Conservation (phyloP, 441 rosid genomes). For the Theobroma grandiflorum region DNA sequence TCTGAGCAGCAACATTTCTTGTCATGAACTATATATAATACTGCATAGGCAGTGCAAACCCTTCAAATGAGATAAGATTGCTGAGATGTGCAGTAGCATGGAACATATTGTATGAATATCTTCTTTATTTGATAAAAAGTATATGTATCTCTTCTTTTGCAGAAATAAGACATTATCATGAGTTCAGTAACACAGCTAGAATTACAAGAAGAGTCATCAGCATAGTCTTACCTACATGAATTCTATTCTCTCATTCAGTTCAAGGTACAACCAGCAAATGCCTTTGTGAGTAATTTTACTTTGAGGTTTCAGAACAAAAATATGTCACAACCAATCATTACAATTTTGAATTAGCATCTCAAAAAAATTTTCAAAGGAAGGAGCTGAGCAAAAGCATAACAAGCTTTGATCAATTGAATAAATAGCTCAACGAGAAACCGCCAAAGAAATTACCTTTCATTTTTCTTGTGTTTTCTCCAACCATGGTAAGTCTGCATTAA, state of each 20-base stretch:
- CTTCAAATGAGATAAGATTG: background rate
- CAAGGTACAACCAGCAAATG: slow-evolving; percentile 24
- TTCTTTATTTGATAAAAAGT: background rate
- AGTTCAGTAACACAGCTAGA: slow-evolving; percentile 14
- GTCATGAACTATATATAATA: background rate
- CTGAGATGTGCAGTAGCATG: slow-evolving; percentile 21
- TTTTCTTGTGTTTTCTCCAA: slow-evolving; percentile 48
- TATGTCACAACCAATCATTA: slow-evolving; percentile 46
- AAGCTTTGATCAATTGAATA: slow-evolving; percentile 37
- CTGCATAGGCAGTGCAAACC: background rate
- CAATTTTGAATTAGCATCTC: slow-evolving; percentile 40
- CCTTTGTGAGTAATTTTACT: slow-evolving; percentile 18
- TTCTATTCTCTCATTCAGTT: slow-evolving; percentile 31
- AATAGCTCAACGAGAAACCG: slow-evolving; percentile 22
- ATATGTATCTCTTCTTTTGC: slow-evolving; percentile 13
- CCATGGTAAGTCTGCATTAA: slow-evolving; percentile 55
- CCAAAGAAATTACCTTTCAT: slow-evolving; percentile 39
- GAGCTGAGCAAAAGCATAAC: slow-evolving; percentile 22
- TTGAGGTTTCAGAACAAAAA: slow-evolving; percentile 32
- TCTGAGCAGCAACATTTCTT: background rate
- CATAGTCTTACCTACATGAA: slow-evolving; percentile 24
- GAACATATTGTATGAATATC: slow-evolving; percentile 6
- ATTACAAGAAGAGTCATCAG: slow-evolving; percentile 15
- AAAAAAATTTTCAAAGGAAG: slow-evolving; percentile 24
- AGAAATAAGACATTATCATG: slow-evolving; percentile 15